These are phyloP conservation scores for Talaromyces funiculosus DNA, from an alignment of 2,329 filamentous ascomycete genomes.

Conservation along the genomic window DNA sequence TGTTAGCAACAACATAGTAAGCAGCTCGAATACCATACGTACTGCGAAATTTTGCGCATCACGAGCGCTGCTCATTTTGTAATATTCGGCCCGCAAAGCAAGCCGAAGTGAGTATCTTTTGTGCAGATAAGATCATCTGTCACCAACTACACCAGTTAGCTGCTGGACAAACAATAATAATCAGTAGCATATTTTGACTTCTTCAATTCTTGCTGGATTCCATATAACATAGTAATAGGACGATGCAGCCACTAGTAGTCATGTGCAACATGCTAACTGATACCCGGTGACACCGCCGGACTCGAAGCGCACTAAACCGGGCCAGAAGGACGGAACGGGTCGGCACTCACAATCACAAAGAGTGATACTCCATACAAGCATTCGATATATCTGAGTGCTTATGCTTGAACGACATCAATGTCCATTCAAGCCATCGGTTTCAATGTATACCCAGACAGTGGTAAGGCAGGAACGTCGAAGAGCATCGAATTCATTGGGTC, in stretches of 20 bases:
- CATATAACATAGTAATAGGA: neutral
- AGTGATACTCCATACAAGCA: neutral
- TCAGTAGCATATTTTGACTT: neutral
- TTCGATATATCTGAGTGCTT: neutral
- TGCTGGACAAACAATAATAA: neutral
- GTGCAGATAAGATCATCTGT: neutral
- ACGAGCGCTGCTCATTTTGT: slow-evolving; percentile 35
- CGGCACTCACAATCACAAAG: neutral
- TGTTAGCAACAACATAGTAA: neutral
- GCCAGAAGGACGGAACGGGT: neutral
- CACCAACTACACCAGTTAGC: neutral
- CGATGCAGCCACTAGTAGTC: neutral
- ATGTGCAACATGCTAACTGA: neutral
- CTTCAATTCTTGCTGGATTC: neutral
- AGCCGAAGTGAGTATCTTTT: slow-evolving; percentile 3
- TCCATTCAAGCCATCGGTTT: neutral
- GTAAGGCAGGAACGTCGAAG: neutral
- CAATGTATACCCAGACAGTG: neutral
- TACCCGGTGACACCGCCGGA: neutral
- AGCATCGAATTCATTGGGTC: slow-evolving; percentile 2
- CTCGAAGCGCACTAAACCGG: neutral
- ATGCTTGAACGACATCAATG: neutral
- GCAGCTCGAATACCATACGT: slow-evolving; percentile 17
- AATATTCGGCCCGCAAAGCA: slow-evolving; percentile 6
- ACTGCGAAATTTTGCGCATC: slow-evolving; percentile 39